Evolutionary conservation across 768 basidiomycete genomes (phyloP).

Genomic region (Rhodotorula paludigena): DNA sequence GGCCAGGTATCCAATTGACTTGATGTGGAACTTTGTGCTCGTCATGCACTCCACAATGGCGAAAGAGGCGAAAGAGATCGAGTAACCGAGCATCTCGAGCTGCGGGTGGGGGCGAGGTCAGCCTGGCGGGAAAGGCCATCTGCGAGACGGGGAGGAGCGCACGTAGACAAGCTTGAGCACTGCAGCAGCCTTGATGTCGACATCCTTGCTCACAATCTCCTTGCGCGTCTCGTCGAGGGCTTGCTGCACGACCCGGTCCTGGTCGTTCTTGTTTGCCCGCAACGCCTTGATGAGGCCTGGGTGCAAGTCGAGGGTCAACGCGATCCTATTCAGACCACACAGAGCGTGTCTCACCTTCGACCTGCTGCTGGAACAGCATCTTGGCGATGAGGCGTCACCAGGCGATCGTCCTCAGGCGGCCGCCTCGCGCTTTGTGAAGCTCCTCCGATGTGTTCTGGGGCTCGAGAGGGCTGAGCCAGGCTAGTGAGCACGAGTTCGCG

Average conservation of each 20-base stretch:
- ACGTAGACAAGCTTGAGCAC: slow-evolving; percentile 96
- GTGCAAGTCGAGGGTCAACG: not conserved
- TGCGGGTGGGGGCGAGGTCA: slow-evolving; percentile 45
- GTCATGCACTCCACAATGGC: slow-evolving; percentile 98
- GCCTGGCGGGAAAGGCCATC: not conserved
- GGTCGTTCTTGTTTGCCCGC: slow-evolving; percentile 90
- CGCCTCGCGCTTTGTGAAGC: too few relatives aligned
- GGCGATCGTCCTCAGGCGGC: too few relatives aligned
- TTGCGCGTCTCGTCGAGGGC: slow-evolving; percentile 89
- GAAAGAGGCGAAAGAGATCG: slow-evolving; percentile 93
- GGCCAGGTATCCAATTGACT: slow-evolving; percentile 91
- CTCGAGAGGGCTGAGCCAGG: too few relatives aligned
- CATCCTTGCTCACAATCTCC: slow-evolving; percentile 88
- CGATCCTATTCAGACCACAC: not conserved
- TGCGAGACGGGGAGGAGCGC: slow-evolving; percentile 47
- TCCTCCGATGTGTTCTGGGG: too few relatives aligned
- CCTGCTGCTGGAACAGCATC: not conserved
- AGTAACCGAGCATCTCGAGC: slow-evolving; percentile 90
- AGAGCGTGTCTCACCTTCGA: not conserved
- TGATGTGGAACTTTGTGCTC: slow-evolving; percentile 80
- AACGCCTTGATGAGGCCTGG: slow-evolving; percentile 58
- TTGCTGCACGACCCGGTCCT: slow-evolving; percentile 81
- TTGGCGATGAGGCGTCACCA: not conserved
- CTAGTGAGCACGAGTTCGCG: too few relatives aligned
- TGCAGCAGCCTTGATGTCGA: slow-evolving; percentile 93